Base-by-base conservation (phyloP, 176 grass and related monocot genomes). In the Luzula sylvatica region DNA sequence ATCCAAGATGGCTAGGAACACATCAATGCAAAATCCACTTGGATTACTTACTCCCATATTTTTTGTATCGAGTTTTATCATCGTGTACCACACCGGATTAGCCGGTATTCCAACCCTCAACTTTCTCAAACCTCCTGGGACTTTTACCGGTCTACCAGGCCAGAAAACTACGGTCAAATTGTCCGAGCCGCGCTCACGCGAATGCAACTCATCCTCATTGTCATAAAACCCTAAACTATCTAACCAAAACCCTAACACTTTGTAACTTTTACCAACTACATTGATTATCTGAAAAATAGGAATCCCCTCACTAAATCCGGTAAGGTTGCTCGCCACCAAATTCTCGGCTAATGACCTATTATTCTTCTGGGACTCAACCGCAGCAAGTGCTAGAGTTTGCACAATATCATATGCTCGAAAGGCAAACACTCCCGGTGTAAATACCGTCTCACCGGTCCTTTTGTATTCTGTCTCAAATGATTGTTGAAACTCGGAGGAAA, bases 11-110 rank as follows among this genome's bases (percentile, higher is more conserved):
- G 58, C 65, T 20, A 22, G 32, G 38, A 69, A 69, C 7, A 77
- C 73, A 20, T 70, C 65, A 3, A 69, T 49, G 65, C 73, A 77
- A 50, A 77, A 77, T 44, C 74, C 74, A 2, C 23, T 48, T 35
- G 30, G 30, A 35, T 35, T 35, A 35, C 7, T 35, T 35, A 35
- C 30, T 1, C 30, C 1, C 30, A 0, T 35, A 35, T 4, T 1
- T 35, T 35, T 9, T 35, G 9, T 2, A 35, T 35, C 30, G 9
- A 35, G 7, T 35, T 35, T 9, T 35, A 35, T 9, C 30, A 35
- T 35, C 12, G 46, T 43, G 0, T 55, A 1, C 17, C 49, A 77
- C 7, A 65, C 3, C 18, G 39, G 44, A 6, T 39, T 42, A 55
- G 48, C 56, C 4, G 73, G 65, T 20, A 77, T 45, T 9, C 56